A percentile compares a stretch with the other conserved stretches of the same genome.
Conservation (phyloP, 768 basidiomycete genomes). For the Phanerochaete sordida region DNA sequence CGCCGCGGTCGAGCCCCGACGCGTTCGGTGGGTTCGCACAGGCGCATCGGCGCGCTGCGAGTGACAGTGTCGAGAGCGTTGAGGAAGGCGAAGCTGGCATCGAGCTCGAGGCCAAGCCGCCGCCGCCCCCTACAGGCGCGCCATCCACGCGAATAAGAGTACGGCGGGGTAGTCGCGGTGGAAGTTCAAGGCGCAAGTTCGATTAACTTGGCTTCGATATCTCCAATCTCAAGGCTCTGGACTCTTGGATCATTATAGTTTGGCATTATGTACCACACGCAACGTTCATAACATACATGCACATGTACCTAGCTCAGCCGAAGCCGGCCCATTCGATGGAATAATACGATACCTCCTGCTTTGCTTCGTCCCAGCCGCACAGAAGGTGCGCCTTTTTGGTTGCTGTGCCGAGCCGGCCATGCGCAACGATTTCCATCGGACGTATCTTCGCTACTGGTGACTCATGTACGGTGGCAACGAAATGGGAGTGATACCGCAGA, state of each 20-base stretch:
- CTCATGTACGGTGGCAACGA: constrained; percentile 78
- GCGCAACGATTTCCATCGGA: constrained; percentile 95
- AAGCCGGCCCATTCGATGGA: constrained; percentile 93
- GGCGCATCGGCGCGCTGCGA: constrained; percentile 14
- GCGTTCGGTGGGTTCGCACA: not conserved
- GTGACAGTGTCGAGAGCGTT: constrained; percentile 52
- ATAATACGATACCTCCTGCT: constrained; percentile 63
- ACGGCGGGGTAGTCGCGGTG: not conserved
- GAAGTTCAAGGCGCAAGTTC: constrained; percentile 28
- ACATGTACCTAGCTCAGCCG: constrained; percentile 42
- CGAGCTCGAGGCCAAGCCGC: not conserved
- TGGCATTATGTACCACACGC: not conserved
- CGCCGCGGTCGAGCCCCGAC: constrained; percentile 20
- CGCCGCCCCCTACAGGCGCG: not conserved
- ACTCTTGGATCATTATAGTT: not conserved
- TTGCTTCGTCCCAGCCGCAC: constrained; percentile 81
- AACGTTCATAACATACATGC: not conserved
- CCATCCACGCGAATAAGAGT: constrained; percentile 4
- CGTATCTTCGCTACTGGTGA: constrained; percentile 55
- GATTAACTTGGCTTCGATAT: constrained; percentile 29
- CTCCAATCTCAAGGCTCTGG: not conserved
- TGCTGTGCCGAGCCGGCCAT: constrained; percentile 92
- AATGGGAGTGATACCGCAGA: constrained; percentile 95
- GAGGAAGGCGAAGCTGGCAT: constrained; percentile 52
- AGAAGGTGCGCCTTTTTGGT: constrained; percentile 95